Conservation (phyloP, 495 filamentous ascomycete genomes). For the Thozetella sp. region DNA sequence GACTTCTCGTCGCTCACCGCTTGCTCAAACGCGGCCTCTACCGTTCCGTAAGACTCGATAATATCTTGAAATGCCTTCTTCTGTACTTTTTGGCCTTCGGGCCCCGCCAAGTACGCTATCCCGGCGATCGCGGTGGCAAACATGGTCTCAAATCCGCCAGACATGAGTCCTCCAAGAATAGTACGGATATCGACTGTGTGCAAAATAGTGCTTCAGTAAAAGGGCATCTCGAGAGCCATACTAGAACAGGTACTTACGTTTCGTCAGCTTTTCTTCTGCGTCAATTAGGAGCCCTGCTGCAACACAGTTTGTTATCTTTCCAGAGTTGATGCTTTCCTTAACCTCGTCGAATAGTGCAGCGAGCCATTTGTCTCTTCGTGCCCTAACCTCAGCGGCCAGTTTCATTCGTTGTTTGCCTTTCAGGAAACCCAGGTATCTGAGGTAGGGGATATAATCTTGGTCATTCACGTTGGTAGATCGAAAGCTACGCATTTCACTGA, state of each 20-base stretch:
- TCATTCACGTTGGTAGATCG: too few relatives aligned
- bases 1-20: background rate
- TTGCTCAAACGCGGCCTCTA: background rate
- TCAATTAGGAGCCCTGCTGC: background rate
- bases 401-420: too few relatives aligned
- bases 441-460: too few relatives aligned
- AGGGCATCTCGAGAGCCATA: background rate
- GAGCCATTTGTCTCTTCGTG: background rate
- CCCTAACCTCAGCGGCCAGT: too few relatives aligned
- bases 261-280: background rate
- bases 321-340: background rate
- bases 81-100: background rate
- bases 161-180: background rate
- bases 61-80: background rate
- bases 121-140: background rate
- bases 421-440: too few relatives aligned
- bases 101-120: background rate
- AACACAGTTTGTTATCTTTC: background rate
- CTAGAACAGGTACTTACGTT: background rate
- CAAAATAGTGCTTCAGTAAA: background rate
- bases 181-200: background rate
- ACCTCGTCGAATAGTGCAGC: background rate
- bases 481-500: too few relatives aligned
- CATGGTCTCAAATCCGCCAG: background rate
- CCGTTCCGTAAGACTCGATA: background rate